Evolutionary conservation across 495 filamentous ascomycete genomes (phyloP), one percentile per base, ranked within the genome.

Genomic region (Glonium stellatum): DNA sequence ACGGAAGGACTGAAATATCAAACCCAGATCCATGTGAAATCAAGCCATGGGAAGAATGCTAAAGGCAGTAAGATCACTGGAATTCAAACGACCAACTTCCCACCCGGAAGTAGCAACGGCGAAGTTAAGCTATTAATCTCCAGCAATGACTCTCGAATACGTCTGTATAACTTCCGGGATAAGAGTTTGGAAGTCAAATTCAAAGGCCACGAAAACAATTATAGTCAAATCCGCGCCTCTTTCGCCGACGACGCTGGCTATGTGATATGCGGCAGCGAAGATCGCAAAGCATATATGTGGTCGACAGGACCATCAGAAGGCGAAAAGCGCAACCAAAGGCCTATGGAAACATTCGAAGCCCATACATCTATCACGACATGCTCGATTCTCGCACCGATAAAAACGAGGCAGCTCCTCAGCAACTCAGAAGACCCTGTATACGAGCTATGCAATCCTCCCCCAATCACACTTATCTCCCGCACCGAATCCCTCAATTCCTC

Each of bases 1-100:
- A 97, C 95, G 0, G 93, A 99, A 65, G 90, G 90, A 0, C 73
- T 99, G 48, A 95, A 89, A 67, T 83, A 85, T 37, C 82, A 86
- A 60, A 84, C 84, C 5, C 90, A 96, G 67, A 84, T 97, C 19
- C 91, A 96, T 62, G 92, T 96, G 21, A 82, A 90, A 52, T 96
- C 91, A 4, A 86, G 89, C 13, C 84, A 90, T 31, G 95, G 93
- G 0, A 88, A 89, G 67, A 97, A 97, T 65, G 88, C 92, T 0
- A 96, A 93, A 72, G 92, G 93, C 9, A 96, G 89, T 73, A 98
- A 97, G 73, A 95, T 99, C 65, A 97, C 93, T 0, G 91, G 90
- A 23, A 95, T 99, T 47, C 85, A 95, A 65, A 86, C 92, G 0
- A 87, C 87, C 60, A 72, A 70, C 25, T 75, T 82, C 46, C 87